These are phyloP conservation scores for Xerocomus minutiporus DNA, from an alignment of 1,284 basidiomycete genomes.

Conservation along the genomic window DNA sequence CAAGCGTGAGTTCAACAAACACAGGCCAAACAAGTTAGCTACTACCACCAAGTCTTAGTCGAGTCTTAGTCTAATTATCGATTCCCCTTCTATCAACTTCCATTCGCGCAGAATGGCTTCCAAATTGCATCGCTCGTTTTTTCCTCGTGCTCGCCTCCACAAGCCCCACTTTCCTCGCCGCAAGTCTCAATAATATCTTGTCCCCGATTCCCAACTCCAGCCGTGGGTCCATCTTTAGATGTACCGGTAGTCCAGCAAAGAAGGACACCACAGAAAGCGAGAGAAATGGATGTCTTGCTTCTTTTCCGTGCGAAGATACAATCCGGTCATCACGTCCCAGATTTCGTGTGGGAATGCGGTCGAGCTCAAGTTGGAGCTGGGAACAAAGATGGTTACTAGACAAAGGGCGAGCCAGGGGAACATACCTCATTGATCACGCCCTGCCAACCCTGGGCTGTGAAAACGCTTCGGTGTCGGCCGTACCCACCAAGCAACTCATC, in stretches of 20 bases:
- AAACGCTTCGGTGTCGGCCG: slow-evolving; percentile 82
- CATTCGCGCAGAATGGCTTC: slow-evolving; percentile 90
- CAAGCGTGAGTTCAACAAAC: slow-evolving; percentile 15
- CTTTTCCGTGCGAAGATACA: slow-evolving; percentile 83
- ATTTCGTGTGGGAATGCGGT: slow-evolving; percentile 85
- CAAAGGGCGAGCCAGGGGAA: background rate
- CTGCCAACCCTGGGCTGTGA: slow-evolving; percentile 60
- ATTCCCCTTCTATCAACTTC: slow-evolving; percentile 53
- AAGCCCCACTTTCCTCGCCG: slow-evolving; percentile 66
- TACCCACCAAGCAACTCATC: slow-evolving; percentile 97
- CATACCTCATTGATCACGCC: slow-evolving; percentile 76
- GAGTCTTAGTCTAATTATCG: slow-evolving; percentile 12
- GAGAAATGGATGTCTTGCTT: slow-evolving; percentile 88
- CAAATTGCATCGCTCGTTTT: slow-evolving; percentile 98
- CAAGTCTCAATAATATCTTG: slow-evolving; percentile 78
- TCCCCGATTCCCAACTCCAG: slow-evolving; percentile 73
- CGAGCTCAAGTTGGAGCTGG: slow-evolving; percentile 91
- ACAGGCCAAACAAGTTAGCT: slow-evolving; percentile 17
- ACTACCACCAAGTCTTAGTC: background rate
- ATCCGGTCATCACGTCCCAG: slow-evolving; percentile 92
- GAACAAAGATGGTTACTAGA: background rate
- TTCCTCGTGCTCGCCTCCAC: slow-evolving; percentile 65
- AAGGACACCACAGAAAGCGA: slow-evolving; percentile 74
- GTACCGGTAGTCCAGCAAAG: slow-evolving; percentile 70
- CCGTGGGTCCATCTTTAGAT: slow-evolving; percentile 76